These are phyloP conservation scores for Ceriops zippeliana DNA, from an alignment of 345 rosid species.

Conservation along the genomic window DNA sequence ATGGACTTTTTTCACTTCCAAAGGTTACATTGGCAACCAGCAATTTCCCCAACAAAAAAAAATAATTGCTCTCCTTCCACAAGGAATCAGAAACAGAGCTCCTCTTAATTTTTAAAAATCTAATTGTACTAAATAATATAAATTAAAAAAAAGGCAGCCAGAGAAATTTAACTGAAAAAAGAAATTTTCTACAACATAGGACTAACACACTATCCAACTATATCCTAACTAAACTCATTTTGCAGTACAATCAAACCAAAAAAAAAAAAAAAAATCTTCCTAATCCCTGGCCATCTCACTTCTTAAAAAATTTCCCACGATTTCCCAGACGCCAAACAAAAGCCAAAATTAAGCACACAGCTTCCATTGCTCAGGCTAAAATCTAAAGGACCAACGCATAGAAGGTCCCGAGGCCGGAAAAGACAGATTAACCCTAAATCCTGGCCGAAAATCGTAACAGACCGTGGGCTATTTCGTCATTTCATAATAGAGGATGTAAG, in stretches of 20 bases:
- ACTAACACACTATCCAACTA: background rate
- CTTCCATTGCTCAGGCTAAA: background rate
- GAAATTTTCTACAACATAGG: too few relatives aligned
- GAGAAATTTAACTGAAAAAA: too few relatives aligned
- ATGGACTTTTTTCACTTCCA: too few relatives aligned
- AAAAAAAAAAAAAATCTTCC: background rate
- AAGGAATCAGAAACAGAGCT: too few relatives aligned
- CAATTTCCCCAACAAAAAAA: too few relatives aligned
- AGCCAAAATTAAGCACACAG: constrained; percentile 6
- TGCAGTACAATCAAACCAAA: too few relatives aligned
- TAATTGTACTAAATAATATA: too few relatives aligned
- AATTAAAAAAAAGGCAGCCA: too few relatives aligned
- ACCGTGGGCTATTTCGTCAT: background rate
- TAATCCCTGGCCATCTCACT: background rate
- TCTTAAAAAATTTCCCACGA: background rate
- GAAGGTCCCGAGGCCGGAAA: background rate
- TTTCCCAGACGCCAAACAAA: constrained; percentile 18
- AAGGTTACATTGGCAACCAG: too few relatives aligned
- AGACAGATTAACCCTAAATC: constrained; percentile 3
- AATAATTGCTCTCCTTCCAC: too few relatives aligned
- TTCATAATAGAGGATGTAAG: background rate
- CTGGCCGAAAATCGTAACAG: background rate
- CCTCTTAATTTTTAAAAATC: too few relatives aligned
- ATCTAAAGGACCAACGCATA: background rate
- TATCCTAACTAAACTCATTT: too few relatives aligned